Evolutionary conservation across 805 yeast species (phyloP), one percentile per base, ranked within the genome.

Genomic region (Kurtzmaniella cleridarum): DNA sequence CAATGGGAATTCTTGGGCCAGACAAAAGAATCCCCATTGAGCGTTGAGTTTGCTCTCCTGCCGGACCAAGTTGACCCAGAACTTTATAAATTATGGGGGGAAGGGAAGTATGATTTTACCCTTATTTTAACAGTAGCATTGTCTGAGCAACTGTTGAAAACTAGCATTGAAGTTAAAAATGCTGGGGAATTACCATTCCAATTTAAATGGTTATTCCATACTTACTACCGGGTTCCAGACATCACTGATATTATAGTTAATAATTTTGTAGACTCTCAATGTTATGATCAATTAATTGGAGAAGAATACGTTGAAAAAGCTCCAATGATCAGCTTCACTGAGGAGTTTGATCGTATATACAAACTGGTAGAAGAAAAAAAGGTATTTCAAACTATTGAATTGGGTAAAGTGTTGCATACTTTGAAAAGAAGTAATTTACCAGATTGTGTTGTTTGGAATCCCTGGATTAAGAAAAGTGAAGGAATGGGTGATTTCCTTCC

Each of bases 1-100:
- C 66, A 73, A 2, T 93, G 98, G 98, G 97, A 93, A 60, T 86
- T 90, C 51, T 70, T 93, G 44, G 98, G 98, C 29, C 91, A 88
- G 62, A 78, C 83, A 14, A 71, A 72, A 27, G 80, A 74, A 38
- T 61, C 66, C 33, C 84, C 90, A 38, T 51, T 58, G 30, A 79
- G 95, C 4, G 84, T 84, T 32, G 96, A 93, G 60, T 90, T 89
- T 61, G 98, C 89, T 0, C 73, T 93, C 41, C 82, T 93, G 13
- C 96, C 96, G 5, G 96, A 88, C 54, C 70, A 80, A 39, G 82
- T 93, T 29, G 76, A 81, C 46, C 64, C 63, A 11, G 91, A 82
- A 20, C 58, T 81, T 35, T 69, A 66, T 47, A 55, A 66, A 41
- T 68, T 71, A 41, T 85, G 95, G 81, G 73, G 61, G 32, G 48